Evolutionary conservation across 495 filamentous ascomycete genomes (phyloP), one percentile per base, ranked within the genome.

Genomic region (Aspergillus avenaceus): DNA sequence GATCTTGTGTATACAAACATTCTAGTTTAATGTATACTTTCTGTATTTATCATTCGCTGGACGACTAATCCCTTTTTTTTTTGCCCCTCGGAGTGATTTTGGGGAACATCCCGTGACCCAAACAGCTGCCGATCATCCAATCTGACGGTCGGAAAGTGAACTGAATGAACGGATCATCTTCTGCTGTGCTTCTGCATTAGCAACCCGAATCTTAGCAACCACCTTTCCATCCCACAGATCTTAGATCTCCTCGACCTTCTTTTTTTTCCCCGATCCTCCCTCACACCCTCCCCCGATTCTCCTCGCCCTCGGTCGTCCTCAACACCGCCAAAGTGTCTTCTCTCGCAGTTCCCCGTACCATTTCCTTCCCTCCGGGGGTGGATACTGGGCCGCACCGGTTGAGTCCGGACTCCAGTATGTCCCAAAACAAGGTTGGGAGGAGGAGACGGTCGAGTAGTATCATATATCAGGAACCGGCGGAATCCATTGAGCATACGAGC

Each of bases 401-500:
- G 60, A 73, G 64, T 62, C 72, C 65, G 52, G 65, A 68, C 53
- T 64, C 76, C 49, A 75, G 68, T 25, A 86, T 84, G 81, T 77
- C 71, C 56, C 73, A 79, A 50, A 76, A 71, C 57, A 84, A 83
- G 67, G 66, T 72, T 47, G 87, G 84, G 56, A 79, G 91, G 66
- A 79, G 90, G 75, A 81, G 92, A 77, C 81, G 92, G 59, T 96
- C 91, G 61, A 96, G 91, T 75, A 96, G 91, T 69, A 78, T 97
- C 67, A 86, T 96, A 67, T 97, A 97, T 71, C 90, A 91, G 61
- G 92, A 97, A 67, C 92, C 92, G 29, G 79, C 82, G 45, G 92
- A 97, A 72, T 91, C 90, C 50, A 81, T 96, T 69, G 92, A 97
- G 75, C 92, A 96, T 63, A 84, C 90, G 66, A 96, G 88, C 57